A percentile compares a stretch with the other conserved stretches of the same genome.
phyloP scores from a whole-genome alignment of 257 asterid species.

The Gentiana macrophylla region DNA sequence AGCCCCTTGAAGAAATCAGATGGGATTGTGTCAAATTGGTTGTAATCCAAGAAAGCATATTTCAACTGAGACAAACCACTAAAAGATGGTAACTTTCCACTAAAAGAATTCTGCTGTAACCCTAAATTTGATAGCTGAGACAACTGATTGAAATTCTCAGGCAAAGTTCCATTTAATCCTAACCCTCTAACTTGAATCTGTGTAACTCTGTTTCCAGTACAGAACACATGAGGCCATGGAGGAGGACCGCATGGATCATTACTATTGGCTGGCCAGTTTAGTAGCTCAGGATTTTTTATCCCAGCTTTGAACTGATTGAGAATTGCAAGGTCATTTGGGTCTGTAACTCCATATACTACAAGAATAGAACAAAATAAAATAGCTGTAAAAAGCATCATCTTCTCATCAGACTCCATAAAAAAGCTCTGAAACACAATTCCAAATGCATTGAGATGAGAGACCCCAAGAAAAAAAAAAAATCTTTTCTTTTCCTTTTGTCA shows the following conservation, averaged over 20 bases:
- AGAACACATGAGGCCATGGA: slow-evolving; percentile 58
- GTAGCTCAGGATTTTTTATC: slow-evolving; percentile 55
- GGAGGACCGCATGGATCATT: slow-evolving; percentile 86
- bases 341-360: slow-evolving; percentile 33
- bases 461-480: slow-evolving; percentile 12
- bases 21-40: slow-evolving; percentile 61
- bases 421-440: slow-evolving; percentile 18
- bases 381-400: slow-evolving; percentile 13
- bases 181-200: slow-evolving; percentile 81
- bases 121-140: slow-evolving; percentile 55
- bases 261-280: slow-evolving; percentile 60
- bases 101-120: slow-evolving; percentile 54
- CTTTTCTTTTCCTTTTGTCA: no score
- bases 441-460: slow-evolving; percentile 22
- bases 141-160: slow-evolving; percentile 49
- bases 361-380: slow-evolving; percentile 23
- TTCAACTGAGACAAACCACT: slow-evolving; percentile 54
- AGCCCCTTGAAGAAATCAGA: slow-evolving; percentile 75
- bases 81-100: slow-evolving; percentile 66
- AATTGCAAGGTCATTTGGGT: slow-evolving; percentile 56
- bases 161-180: slow-evolving; percentile 72
- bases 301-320: slow-evolving; percentile 50
- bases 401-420: slow-evolving; percentile 32
- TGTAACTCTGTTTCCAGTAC: slow-evolving; percentile 41
- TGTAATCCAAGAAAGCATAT: slow-evolving; percentile 70